Evolutionary conservation across 805 yeast species (phyloP), one percentile per base, ranked within the genome.

Genomic region (Candida boleticola): DNA sequence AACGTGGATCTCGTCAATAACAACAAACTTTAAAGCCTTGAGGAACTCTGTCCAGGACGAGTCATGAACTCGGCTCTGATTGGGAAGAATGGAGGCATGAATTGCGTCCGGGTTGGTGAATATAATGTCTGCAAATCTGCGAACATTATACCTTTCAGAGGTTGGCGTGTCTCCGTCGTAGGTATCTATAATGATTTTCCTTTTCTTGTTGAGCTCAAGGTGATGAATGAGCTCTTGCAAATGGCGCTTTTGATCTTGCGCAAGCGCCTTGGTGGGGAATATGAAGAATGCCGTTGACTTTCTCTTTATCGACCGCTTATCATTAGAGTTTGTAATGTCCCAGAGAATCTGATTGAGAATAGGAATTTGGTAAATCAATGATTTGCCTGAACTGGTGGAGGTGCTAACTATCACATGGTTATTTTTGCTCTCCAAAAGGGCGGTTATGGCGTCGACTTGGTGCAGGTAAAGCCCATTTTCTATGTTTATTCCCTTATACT

Each of bases 251-350:
- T 93, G 99, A 68, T 93, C 99, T 57, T 93, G 99, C 0, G 99
- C 98, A 39, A 93, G 69, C 0, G 99, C 99, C 57, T 93, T 93
- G 0, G 99, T 93, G 2, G 99, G 99, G 53, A 93, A 93, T 10
- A 93, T 82, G 53, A 85, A 89, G 70, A 95, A 71, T 7, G 96
- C 85, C 0, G 95, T 86, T 3, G 76, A 52, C 0, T 46, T 22
- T n/a, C 68, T 39, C 4, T 47, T 41, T n/a, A 18, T 19, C 16
- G 18, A 31, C 6, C 21, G 4, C 5, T 38, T 40, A 25, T 42
- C 25, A 64, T 66, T 9, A 58, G 70, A 39, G 73, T 49, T 39
- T 26, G 57, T 53, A 4, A 63, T 39, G 65, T 67, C 64, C 61
- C 65, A 60, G 10, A 70, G 45, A 9, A 70, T 64, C 30, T 60